phyloP scores from a whole-genome alignment of 768 basidiomycete species.

The Auriculariales sp. region DNA sequence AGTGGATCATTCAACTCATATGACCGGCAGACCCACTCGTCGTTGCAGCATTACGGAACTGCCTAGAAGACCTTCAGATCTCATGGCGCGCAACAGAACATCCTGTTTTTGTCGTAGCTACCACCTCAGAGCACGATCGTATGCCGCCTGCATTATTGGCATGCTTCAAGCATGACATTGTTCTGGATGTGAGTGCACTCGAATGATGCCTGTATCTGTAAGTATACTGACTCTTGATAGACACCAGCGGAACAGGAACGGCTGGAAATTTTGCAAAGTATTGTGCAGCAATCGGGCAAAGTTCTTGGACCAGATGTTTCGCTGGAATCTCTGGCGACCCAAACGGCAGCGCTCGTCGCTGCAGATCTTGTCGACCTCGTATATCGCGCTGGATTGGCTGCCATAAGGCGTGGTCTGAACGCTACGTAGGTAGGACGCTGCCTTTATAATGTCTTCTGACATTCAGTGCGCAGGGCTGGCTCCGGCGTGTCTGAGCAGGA shows the following conservation, averaged over 20 bases:
- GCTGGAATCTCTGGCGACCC: constrained; percentile 52
- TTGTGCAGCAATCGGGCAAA: constrained; percentile 20
- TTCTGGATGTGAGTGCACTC: constrained; percentile 47
- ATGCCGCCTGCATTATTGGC: constrained; percentile 48
- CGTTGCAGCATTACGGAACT: constrained; percentile 44
- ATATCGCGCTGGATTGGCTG: constrained; percentile 35
- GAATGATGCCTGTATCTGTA: not conserved
- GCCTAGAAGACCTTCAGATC: constrained; percentile 38
- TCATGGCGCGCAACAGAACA: constrained; percentile 47
- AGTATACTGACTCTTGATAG: constrained; percentile 15
- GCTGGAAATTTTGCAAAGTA: constrained; percentile 36
- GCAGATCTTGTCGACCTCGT: constrained; percentile 66
- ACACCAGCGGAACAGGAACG: constrained; percentile 72
- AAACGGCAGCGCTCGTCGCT: constrained; percentile 84
- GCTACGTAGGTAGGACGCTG: not conserved
- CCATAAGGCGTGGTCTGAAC: constrained; percentile 31
- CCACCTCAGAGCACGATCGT: constrained; percentile 48
- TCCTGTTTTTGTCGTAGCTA: constrained; percentile 66
- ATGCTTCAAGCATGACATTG: constrained; percentile 77
- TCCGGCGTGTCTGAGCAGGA: constrained; percentile 13
- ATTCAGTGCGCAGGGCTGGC: constrained; percentile 25
- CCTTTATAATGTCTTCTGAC: constrained; percentile 8
- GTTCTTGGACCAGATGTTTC: constrained; percentile 64
- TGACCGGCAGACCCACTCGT: constrained; percentile 37
- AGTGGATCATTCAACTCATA: not conserved